These are phyloP conservation scores for Beauveria rudraprayagi DNA, from an alignment of 2,329 filamentous ascomycete genomes.

Conservation along the genomic window DNA sequence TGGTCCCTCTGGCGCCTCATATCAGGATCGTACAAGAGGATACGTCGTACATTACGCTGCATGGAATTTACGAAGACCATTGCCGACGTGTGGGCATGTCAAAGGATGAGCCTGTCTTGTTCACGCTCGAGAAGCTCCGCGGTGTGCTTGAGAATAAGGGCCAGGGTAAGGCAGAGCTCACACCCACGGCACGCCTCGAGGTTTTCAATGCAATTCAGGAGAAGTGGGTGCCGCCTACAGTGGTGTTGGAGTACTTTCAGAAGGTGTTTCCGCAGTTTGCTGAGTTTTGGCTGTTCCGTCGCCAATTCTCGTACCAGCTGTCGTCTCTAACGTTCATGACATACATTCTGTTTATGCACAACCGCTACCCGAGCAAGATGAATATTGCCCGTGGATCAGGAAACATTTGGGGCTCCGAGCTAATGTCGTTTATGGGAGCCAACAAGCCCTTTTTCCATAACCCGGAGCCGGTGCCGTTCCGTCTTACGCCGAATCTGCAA, in stretches of 20 bases:
- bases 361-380: conserved; percentile 92
- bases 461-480: conserved; percentile 92
- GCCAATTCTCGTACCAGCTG: conserved; percentile 93
- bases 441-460: conserved; percentile 88
- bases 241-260: conserved; percentile 86
- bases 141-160: conserved; percentile 63
- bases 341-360: conserved; percentile 95
- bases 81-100: conserved; percentile 78
- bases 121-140: conserved; percentile 89
- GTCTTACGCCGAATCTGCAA: conserved; percentile 91
- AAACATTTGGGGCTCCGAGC: conserved; percentile 92
- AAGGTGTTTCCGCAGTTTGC: conserved; percentile 78
- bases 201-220: conserved; percentile 93
- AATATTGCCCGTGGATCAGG: conserved; percentile 80
- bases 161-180: conserved; percentile 57
- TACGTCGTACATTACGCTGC: conserved; percentile 84
- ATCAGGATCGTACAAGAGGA: conserved; percentile 96
- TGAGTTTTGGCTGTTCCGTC: conserved; percentile 97
- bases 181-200: conserved; percentile 68
- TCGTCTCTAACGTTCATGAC: conserved; percentile 97
- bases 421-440: conserved; percentile 82
- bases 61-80: conserved; percentile 93
- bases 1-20: conserved; percentile 90
- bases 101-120: conserved; percentile 92
- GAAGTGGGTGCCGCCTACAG: conserved; percentile 77